phyloP scores from a whole-genome alignment of 2,329 filamentous ascomycete genomes.

The Alternaria triticimaculans region DNA sequence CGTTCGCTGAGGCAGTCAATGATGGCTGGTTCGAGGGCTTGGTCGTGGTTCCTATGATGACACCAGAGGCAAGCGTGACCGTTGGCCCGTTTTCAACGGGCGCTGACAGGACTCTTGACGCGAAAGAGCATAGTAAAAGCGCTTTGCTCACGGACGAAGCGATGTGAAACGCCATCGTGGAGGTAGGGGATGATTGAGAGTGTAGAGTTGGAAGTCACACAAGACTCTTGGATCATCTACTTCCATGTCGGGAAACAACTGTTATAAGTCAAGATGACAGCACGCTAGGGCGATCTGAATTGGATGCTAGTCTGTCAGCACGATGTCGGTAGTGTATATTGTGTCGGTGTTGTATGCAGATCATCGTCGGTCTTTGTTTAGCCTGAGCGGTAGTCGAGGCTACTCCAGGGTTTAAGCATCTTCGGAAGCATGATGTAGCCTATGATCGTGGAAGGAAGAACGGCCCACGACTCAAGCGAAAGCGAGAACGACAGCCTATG shows the following conservation, averaged over 20 bases:
- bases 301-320: neutral
- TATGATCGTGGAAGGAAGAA: neutral
- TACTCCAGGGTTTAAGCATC: neutral
- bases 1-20: constrained; percentile 16
- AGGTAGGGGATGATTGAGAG: neutral
- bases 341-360: neutral
- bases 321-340: neutral
- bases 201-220: neutral
- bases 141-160: neutral
- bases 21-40: constrained; percentile 10
- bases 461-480: neutral
- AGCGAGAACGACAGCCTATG: neutral
- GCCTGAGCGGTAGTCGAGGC: neutral
- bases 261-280: neutral
- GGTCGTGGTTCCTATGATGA: constrained; percentile 14
- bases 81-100: neutral
- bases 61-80: constrained; percentile 12
- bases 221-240: neutral
- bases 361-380: neutral
- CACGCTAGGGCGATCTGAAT: neutral
- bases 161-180: neutral
- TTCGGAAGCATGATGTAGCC: neutral
- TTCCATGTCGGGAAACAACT: neutral
- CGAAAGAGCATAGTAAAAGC: neutral
- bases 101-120: neutral